Base-by-base conservation (phyloP, 1,284 basidiomycete species). In the Fomitopsis palustris region DNA sequence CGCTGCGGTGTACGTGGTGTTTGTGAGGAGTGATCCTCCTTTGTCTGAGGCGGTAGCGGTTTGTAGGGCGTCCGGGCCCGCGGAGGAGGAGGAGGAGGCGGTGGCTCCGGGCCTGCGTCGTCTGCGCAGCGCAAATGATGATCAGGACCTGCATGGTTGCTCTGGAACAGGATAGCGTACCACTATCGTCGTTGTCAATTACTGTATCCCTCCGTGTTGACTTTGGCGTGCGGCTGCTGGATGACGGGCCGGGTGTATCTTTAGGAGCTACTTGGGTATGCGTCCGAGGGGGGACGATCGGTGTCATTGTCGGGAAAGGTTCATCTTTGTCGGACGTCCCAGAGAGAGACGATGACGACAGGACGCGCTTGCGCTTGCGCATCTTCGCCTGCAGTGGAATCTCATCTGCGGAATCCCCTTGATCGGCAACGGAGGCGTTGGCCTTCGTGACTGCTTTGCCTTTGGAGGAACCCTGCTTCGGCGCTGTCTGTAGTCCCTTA, bases 341-440 rank as follows among this genome's bases (percentile, higher is more conserved):
- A 12, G 63, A 64, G n/a, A 57, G 25, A 21, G 67, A 62, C 1
- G 64, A 61, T 21, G 61, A 62, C 8, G 64, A 67, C 29, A 66
- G 55, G 31, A 67, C 61, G 25, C 68, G 65, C 31, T 66, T 64
- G 29, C 69, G 68, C 53, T 71, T 70, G n/a, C 55, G 61, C 4
- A 53, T 45, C 35, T 54, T 56, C 16, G 55, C 17, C 19, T 62
- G 59, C 2, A 57, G 53, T 10, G 47, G 39, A 23, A 47, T 41
- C 2, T 54, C 37, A 19, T 35, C 31, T 25, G 39, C 55, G 27
- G 55, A 56, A 4, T 56, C 53, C 53, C 29, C 17, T 33, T 52
- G 33, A 21, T 37, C 25, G n/a, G 17, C 31, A 27, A 23, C 23
- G 51, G 21, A 17, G 37, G 31, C 19, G 12, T 12, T n/a, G 68